Conservation (phyloP, 1,139 yeast genomes). For the Saccharomyces hybrid region DNA sequence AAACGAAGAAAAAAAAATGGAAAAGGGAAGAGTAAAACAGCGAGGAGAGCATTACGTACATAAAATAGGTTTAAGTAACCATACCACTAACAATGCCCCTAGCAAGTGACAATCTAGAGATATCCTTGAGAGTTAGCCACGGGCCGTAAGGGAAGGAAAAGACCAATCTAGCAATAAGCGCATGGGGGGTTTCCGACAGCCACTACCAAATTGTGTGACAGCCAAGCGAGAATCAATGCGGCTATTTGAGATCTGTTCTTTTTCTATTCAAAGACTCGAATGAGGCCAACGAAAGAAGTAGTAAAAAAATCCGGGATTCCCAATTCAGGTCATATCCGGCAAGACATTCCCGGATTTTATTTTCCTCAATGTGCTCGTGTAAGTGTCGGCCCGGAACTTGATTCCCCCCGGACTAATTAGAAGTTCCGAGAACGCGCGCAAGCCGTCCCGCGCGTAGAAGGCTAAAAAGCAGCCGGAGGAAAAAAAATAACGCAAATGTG, state of each 20-base stretch:
- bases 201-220: not conserved
- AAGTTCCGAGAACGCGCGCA: not conserved
- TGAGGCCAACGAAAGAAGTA: not conserved
- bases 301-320: not conserved
- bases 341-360: not conserved
- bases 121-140: not conserved
- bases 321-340: not conserved
- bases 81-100: not conserved
- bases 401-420: not conserved
- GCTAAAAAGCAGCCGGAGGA: not conserved
- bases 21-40: not conserved
- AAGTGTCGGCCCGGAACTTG: not conserved
- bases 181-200: not conserved
- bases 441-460: not conserved
- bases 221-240: constrained; percentile 1
- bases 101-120: not conserved
- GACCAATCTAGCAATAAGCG: not conserved
- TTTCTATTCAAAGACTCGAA: not conserved
- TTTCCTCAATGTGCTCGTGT: not conserved
- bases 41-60: not conserved
- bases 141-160: not conserved
- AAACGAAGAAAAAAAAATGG: not conserved
- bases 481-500: constrained; percentile 1
- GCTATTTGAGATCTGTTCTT: not conserved
- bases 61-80: not conserved